Conservation (phyloP, 2,329 filamentous ascomycete species). For the Cladosporium sp. region DNA sequence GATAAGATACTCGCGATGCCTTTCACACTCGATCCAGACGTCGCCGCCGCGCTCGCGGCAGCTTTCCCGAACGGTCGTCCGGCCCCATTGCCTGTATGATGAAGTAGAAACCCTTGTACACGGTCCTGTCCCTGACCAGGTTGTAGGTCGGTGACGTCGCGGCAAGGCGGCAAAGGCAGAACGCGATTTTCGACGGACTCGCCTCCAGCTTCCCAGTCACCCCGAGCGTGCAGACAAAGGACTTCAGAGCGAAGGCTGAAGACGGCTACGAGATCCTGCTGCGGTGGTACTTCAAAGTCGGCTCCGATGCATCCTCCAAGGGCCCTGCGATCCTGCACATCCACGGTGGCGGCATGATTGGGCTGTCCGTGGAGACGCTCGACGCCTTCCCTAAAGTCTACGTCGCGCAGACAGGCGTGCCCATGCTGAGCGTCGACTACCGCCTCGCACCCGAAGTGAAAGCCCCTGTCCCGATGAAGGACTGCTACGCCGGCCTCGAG, state of each 20-base stretch:
- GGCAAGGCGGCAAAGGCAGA: constrained; percentile 7
- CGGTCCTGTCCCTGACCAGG: neutral
- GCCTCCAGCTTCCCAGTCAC: constrained; percentile 6
- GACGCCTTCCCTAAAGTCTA: constrained; percentile 22
- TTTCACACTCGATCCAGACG: constrained; percentile 15
- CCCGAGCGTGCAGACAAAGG: constrained; percentile 14
- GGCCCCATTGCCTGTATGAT: constrained; percentile 11
- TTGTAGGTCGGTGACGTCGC: constrained; percentile 16
- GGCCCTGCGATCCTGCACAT: constrained; percentile 29
- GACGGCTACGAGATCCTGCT: constrained; percentile 19
- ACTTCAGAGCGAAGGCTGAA: constrained; percentile 14
- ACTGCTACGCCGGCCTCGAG: constrained; percentile 36
- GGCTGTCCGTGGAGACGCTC: constrained; percentile 25
- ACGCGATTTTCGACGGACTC: constrained; percentile 11
- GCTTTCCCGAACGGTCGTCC: constrained; percentile 7
- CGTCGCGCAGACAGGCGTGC: constrained; percentile 27
- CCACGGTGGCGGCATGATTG: constrained; percentile 40
- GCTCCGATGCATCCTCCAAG: constrained; percentile 6
- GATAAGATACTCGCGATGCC: constrained; percentile 10
- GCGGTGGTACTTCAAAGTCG: constrained; percentile 17
- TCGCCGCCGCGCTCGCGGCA: constrained; percentile 11
- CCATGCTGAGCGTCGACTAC: constrained; percentile 27
- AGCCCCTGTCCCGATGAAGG: constrained; percentile 32
- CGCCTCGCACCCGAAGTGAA: constrained; percentile 25
- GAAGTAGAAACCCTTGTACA: too few species aligned